These are phyloP conservation scores for Neurospora sp. DNA, from an alignment of 495 filamentous ascomycete genomes.

Conservation along the genomic window DNA sequence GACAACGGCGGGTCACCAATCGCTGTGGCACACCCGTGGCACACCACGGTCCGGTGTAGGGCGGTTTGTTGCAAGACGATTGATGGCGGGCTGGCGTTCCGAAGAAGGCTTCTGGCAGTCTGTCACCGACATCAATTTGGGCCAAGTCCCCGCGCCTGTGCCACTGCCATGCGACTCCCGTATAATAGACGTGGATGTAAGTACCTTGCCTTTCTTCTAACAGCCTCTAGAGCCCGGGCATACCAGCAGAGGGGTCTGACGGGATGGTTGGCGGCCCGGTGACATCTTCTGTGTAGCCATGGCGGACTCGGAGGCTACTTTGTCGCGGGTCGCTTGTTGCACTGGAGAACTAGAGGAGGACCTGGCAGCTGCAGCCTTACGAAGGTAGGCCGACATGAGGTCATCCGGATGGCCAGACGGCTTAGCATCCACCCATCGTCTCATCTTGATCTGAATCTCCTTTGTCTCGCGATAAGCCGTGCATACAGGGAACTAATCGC, in stretches of 20 bases:
- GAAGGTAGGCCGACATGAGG: not conserved
- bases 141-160: conserved; percentile 5
- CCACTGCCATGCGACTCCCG: conserved; percentile 1
- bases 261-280: not conserved
- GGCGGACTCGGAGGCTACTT: not conserved
- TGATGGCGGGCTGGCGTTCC: conserved; percentile 21
- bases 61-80: conserved; percentile 16
- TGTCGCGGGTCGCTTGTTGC: not conserved
- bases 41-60: conserved; percentile 13
- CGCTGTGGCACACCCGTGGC: conserved; percentile 16
- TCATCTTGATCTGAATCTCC: not conserved
- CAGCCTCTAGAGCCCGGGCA: not conserved
- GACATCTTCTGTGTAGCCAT: not conserved
- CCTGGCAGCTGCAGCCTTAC: not conserved
- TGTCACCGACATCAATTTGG: conserved; percentile 9
- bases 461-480: not conserved
- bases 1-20: conserved; percentile 9
- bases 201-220: not conserved
- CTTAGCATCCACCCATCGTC: not conserved
- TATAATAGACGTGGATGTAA: not conserved
- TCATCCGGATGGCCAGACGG: not conserved
- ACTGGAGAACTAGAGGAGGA: not conserved
- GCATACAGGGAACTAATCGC: not conserved
- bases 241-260: not conserved
- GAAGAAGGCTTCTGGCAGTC: conserved; percentile 8